A percentile compares a stretch with the other conserved stretches of the same genome.
These are phyloP conservation scores for Diplodia seriata DNA, from an alignment of 2,329 filamentous ascomycete genomes.

Conservation along the genomic window DNA sequence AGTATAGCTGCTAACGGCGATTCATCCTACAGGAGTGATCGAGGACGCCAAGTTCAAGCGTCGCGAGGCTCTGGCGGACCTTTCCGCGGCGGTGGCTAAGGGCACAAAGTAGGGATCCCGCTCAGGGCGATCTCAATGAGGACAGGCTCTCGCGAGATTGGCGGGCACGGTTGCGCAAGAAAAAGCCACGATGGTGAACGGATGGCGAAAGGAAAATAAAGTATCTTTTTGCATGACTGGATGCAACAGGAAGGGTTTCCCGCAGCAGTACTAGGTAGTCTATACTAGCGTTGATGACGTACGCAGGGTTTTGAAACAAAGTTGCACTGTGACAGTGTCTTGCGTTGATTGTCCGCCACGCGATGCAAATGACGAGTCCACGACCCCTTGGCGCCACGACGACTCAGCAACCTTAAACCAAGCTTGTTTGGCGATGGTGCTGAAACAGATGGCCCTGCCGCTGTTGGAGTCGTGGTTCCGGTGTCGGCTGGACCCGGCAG, in stretches of 20 bases:
- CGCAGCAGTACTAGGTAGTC: neutral
- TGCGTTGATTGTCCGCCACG: slow-evolving; percentile 21
- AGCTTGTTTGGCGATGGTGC: slow-evolving; percentile 15
- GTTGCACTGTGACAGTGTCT: neutral
- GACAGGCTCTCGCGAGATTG: neutral
- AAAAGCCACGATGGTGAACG: neutral
- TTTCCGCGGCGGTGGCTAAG: slow-evolving; percentile 59
- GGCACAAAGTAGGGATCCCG: slow-evolving; percentile 22
- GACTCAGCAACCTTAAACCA: slow-evolving; percentile 30
- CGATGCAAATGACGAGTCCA: slow-evolving; percentile 10
- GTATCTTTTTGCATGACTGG: neutral
- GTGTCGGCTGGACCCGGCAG: slow-evolving; percentile 16
- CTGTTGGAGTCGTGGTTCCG: neutral
- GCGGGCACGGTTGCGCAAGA: slow-evolving; percentile 24
- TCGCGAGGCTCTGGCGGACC: slow-evolving; percentile 71
- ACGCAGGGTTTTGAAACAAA: slow-evolving; percentile 15
- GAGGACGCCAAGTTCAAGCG: slow-evolving; percentile 80
- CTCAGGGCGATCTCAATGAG: slow-evolving; percentile 14
- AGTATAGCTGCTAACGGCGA: slow-evolving; percentile 28
- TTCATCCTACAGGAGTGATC: slow-evolving; percentile 64
- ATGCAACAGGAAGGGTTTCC: neutral
- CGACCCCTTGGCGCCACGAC: slow-evolving; percentile 26
- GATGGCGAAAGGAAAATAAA: neutral
- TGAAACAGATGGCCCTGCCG: slow-evolving; percentile 8
- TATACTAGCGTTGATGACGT: slow-evolving; percentile 24